Conservation (phyloP, 225 moss, liverwort and hornwort species). For the Climacium dendroides region DNA sequence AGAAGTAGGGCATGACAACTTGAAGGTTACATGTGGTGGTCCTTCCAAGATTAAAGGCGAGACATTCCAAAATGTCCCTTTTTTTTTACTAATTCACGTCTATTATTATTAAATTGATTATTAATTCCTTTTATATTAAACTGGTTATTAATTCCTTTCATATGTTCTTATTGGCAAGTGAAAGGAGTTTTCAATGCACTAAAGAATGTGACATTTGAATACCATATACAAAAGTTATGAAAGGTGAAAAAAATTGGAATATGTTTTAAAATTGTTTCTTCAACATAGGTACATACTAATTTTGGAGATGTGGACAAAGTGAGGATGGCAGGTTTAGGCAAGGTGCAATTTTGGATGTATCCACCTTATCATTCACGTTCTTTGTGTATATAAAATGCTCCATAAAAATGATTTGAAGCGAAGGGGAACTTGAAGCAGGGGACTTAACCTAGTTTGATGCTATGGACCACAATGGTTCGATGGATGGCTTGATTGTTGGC, state of each 20-base stretch:
- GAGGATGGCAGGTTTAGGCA: accelerated
- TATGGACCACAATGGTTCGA: too few species aligned
- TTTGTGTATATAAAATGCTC: not conserved
- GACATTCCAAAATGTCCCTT: accelerated
- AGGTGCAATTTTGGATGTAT: accelerated
- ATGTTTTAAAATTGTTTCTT: not conserved
- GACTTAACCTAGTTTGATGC: too few species aligned
- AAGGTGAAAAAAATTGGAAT: too few species aligned
- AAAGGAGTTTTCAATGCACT: accelerated
- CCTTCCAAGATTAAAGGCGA: too few species aligned
- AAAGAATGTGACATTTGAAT: too few species aligned
- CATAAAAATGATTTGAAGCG: accelerated
- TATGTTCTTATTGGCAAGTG: not conserved
- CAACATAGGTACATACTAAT: not conserved
- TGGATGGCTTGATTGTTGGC: too few species aligned
- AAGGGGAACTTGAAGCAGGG: not conserved
- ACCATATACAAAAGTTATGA: accelerated
- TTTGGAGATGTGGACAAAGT: not conserved
- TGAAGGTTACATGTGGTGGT: too few species aligned
- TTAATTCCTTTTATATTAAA: too few species aligned
- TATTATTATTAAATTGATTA: accelerated
- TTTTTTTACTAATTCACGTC: not conserved
- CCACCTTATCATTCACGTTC: not conserved
- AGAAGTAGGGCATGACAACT: too few species aligned
- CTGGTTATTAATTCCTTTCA: too few species aligned